Evolutionary conservation across 305 asterid species (phyloP), one percentile per base, ranked within the genome.

Genomic region (Solanum hybrid): DNA sequence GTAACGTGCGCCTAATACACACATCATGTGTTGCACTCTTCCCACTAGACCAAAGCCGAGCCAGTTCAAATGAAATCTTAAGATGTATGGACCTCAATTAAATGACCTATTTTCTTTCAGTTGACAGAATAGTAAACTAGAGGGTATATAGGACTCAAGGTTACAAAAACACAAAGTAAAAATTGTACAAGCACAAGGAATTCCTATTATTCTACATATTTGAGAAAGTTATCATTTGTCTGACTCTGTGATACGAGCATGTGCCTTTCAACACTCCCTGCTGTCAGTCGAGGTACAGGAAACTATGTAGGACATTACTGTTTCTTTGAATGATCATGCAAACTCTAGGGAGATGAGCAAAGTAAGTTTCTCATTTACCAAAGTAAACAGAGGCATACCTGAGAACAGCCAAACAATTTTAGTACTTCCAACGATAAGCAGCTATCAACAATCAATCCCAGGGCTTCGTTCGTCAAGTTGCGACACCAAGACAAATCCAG

Each of bases 401-500:
- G 99, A 36, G 98, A 92, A 90, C 99, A 97, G 73, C 99, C 99
- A 92, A 96, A 96, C 88, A 95, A 89, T 89, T 96, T 97, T 86
- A 97, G 95, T 89, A 94, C 89, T 93, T 94, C 94, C 92, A 95
- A 94, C 13, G 94, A 91, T 46, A 86, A 77, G 91, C 99, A 97
- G 85, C 93, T 93, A 92, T 97, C 99, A 87, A 93, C 99, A 87
- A 96, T 93, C 95, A 96, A 89, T 89, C 99, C 99, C 60, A 97
- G 87, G 86, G 98, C 99, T 93, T 96, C 99, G 89, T 96, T 91
- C 26, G 94, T 93, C 92, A 97, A 90, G 88, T 92, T 91, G 87
- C 99, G 99, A 88, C 99, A 96, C 98, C 97, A 97, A 87, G 99
- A 97, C 88, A 96, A 84, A 90, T 97, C 98, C 92, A 97, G 91